phyloP scores from a whole-genome alignment of 108 stramenopile species.

The Nannochloropsis granulata region DNA sequence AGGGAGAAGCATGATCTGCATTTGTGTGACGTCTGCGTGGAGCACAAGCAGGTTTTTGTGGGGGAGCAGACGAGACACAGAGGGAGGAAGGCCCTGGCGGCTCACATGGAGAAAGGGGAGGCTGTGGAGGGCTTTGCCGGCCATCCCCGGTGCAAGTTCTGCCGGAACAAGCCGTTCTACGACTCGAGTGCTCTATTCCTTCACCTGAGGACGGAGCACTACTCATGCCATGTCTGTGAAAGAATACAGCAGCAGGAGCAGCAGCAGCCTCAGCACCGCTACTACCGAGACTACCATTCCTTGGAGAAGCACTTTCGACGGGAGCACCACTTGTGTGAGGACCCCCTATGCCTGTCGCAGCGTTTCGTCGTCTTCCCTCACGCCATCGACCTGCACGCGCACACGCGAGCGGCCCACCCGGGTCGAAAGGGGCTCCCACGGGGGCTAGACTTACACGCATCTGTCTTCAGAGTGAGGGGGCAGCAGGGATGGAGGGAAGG shows the following conservation, averaged over 20 bases:
- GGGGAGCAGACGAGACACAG: constrained; percentile 9
- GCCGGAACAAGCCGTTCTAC: neutral
- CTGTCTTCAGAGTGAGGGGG: neutral
- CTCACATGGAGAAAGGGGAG: constrained; percentile 6
- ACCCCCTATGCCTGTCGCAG: constrained; percentile 22
- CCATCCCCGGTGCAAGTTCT: constrained; percentile 23
- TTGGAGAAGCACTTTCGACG: constrained; percentile 32
- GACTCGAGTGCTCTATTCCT: constrained; percentile 15
- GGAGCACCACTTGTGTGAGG: constrained; percentile 31
- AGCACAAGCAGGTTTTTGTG: constrained; percentile 8
- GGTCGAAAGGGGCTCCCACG: neutral
- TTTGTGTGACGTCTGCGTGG: constrained; percentile 14
- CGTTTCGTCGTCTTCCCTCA: constrained; percentile 37
- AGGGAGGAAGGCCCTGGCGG: neutral
- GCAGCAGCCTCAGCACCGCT: neutral
- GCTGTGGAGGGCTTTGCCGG: constrained; percentile 1
- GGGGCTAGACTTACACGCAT: neutral
- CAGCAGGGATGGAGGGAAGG: neutral
- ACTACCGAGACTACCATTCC: constrained; percentile 32
- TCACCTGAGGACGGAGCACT: constrained; percentile 17
- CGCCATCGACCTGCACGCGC: constrained; percentile 29
- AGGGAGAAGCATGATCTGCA: neutral
- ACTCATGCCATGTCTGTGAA: constrained; percentile 17
- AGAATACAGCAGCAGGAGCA: constrained; percentile 5
- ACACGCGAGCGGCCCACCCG: constrained; percentile 4